phyloP scores from a whole-genome alignment of 2,329 filamentous ascomycete genomes.

The Davidsoniella eucalypti region DNA sequence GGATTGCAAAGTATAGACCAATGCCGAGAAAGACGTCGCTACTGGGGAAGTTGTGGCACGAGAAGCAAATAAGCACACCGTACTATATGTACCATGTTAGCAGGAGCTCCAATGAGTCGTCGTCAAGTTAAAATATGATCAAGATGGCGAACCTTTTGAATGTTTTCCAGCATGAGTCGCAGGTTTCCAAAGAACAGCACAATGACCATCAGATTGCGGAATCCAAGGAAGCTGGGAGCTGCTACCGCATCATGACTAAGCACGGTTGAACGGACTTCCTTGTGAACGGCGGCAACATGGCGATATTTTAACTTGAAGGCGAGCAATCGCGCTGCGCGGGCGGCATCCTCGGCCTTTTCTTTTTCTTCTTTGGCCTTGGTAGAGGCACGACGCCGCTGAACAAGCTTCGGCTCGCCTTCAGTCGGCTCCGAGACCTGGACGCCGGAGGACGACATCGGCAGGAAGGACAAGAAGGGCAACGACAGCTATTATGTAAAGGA shows the following conservation, averaged over 20 bases:
- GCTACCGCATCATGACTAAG: slow-evolving; percentile 66
- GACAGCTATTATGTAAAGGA: too few species aligned
- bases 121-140: background rate
- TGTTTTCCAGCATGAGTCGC: slow-evolving; percentile 89
- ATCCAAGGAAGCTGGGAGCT: slow-evolving; percentile 76
- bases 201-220: slow-evolving; percentile 90
- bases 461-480: too few species aligned
- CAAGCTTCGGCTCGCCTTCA: too few species aligned
- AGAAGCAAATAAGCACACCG: slow-evolving; percentile 81
- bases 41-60: slow-evolving; percentile 71
- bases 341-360: too few species aligned
- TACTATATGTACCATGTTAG: slow-evolving; percentile 41
- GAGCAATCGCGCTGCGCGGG: slow-evolving; percentile 6
- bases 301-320: slow-evolving; percentile 48
- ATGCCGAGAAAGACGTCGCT: slow-evolving; percentile 63
- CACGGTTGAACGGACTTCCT: slow-evolving; percentile 53
- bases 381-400: too few species aligned
- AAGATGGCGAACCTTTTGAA: slow-evolving; percentile 53
- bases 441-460: too few species aligned
- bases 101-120: background rate
- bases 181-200: slow-evolving; percentile 87
- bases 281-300: slow-evolving; percentile 80
- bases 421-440: too few species aligned
- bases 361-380: too few species aligned
- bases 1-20: slow-evolving; percentile 70